These are phyloP conservation scores for Letharia lupina DNA, from an alignment of 495 filamentous ascomycete species.

Conservation along the genomic window DNA sequence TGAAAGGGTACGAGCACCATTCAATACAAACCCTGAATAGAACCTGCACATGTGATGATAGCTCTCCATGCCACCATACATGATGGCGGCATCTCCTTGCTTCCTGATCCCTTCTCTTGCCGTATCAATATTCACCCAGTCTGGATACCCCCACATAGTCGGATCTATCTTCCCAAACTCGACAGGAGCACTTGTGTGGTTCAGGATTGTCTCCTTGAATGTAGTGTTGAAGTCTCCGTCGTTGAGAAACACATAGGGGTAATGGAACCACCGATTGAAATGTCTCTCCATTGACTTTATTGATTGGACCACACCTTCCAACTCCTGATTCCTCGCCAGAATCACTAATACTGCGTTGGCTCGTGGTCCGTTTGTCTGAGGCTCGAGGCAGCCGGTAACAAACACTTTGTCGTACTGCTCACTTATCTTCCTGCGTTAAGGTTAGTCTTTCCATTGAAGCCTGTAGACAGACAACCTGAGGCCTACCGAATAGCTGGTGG, in stretches of 20 bases:
- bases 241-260: conserved; percentile 98
- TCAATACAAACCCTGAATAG: conserved; percentile 73
- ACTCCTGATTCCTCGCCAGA: conserved; percentile 89
- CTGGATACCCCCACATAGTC: conserved; percentile 90
- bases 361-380: conserved; percentile 57
- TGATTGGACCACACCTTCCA: conserved; percentile 92
- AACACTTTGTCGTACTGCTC: conserved; percentile 97
- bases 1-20: background rate
- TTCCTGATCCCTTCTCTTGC: conserved; percentile 92
- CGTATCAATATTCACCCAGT: conserved; percentile 89
- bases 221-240: conserved; percentile 91
- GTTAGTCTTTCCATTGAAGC: conserved; percentile 16
- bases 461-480: background rate
- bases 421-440: conserved; percentile 71
- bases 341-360: conserved; percentile 96
- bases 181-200: conserved; percentile 77
- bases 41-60: conserved; percentile 99
- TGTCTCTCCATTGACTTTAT: conserved; percentile 97
- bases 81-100: conserved; percentile 95
- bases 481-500: conserved; percentile 86
- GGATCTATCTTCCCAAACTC: conserved; percentile 93
- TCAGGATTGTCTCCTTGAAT: conserved; percentile 80
- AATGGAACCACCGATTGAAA: conserved; percentile 99
- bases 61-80: conserved; percentile 99
- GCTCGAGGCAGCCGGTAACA: conserved; percentile 74